phyloP scores from a whole-genome alignment of 2,329 filamentous ascomycete genomes.

The Calonectria fujianensis region DNA sequence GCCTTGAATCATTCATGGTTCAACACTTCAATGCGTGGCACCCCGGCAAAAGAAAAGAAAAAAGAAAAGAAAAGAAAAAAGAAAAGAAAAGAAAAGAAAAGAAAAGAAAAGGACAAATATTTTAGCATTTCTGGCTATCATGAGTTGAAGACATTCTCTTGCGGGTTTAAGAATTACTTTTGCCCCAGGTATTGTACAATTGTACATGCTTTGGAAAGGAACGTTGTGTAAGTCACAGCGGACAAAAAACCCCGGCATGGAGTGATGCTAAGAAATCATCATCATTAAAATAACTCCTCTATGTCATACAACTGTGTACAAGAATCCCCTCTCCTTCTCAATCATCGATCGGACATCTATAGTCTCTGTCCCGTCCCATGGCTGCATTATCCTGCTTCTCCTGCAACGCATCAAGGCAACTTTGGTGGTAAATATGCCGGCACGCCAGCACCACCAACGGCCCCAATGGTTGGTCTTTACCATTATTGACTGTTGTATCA shows the following conservation, averaged over 20 bases:
- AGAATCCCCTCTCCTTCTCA: slow-evolving; percentile 54
- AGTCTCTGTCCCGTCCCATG: slow-evolving; percentile 69
- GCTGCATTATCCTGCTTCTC: slow-evolving; percentile 70
- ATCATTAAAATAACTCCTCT: slow-evolving; percentile 52
- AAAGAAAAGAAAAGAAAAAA: no score
- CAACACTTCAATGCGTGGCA: neutral
- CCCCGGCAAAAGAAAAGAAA: no score
- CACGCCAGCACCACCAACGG: slow-evolving; percentile 81
- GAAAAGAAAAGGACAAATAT: no score
- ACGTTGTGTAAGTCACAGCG: no score
- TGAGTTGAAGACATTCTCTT: neutral
- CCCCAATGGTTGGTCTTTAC: slow-evolving; percentile 73
- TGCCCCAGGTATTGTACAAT: neutral
- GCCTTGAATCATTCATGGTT: neutral
- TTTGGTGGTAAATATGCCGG: slow-evolving; percentile 81
- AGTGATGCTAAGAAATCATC: slow-evolving; percentile 44
- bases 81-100: no score
- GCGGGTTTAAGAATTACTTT: neutral
- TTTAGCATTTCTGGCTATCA: no score
- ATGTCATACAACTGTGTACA: slow-evolving; percentile 53
- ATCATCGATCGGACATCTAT: slow-evolving; percentile 75
- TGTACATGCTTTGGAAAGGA: no score
- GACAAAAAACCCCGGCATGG: no score
- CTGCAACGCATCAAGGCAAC: slow-evolving; percentile 80
- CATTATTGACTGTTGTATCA: slow-evolving; percentile 39